phyloP scores from a whole-genome alignment of 371 early-diverging fungal species.

The Zancudomyces culisetae region DNA sequence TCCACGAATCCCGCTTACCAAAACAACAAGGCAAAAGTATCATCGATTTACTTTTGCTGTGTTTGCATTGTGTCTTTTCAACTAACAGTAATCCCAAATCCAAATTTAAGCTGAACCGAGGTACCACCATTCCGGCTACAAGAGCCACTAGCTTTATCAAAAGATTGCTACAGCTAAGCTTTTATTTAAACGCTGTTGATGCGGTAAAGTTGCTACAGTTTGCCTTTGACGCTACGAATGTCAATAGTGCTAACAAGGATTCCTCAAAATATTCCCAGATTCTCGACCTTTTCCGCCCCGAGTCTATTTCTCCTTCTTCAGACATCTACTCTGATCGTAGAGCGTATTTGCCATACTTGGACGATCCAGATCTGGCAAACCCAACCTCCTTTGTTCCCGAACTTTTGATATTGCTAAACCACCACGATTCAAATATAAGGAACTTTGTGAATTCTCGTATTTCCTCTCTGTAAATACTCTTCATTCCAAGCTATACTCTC shows the following conservation, averaged over 20 bases:
- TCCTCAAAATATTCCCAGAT: constrained; percentile 27
- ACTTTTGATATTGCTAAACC: constrained; percentile 35
- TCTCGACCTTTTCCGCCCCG: constrained; percentile 7
- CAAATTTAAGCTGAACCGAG: no score
- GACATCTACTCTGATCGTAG: constrained; percentile 40
- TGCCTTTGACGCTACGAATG: no score
- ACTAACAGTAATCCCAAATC: no score
- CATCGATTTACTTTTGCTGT: no score
- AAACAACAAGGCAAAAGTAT: no score
- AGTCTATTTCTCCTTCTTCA: no score
- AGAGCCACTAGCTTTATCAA: constrained; percentile 13
- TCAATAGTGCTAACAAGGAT: no score
- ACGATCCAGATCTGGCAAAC: constrained; percentile 85
- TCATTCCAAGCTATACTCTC: neutral
- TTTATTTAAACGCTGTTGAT: no score
- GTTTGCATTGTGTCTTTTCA: no score
- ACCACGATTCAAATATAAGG: constrained; percentile 8
- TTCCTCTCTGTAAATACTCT: neutral
- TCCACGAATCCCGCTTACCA: no score
- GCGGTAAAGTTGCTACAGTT: no score
- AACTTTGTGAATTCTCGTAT: neutral
- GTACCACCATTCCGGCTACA: constrained; percentile 21
- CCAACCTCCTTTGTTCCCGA: constrained; percentile 81
- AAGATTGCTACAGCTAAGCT: constrained; percentile 12
- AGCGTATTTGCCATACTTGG: constrained; percentile 52